Evolutionary conservation across 441 rosid genomes (phyloP), one percentile per base, ranked within the genome.

Genomic region (Gossypium davidsonii): DNA sequence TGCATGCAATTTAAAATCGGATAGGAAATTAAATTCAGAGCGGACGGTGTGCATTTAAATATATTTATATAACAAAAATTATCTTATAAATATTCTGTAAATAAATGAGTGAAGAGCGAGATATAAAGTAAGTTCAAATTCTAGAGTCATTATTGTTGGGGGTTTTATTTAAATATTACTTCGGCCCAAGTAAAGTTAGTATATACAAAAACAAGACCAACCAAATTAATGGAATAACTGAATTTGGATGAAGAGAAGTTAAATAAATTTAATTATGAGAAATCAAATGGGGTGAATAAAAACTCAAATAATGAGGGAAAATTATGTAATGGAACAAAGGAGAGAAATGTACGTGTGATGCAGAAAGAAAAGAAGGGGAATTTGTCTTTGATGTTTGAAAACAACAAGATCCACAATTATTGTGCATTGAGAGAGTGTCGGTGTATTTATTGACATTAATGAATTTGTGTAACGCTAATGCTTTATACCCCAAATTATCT

Each of bases 391-490:
- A 64, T 10, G 18, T 42, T 73, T 62, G 78, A 18, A 72, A 53
- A 31, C 17, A 58, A 57, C 31, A 52, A 7, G 57, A 74, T 73
- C 73, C 77, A 74, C 80, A 65, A 3, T 3, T 28, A 67, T 18
- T 11, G n/a, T 6, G 44, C 25, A 21, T 31, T 18, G 0, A 3
- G 51, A 23, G 49, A 80, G 78, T 77, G 85, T 82, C 85, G 85
- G 85, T 70, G 85, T 2, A 52, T 76, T 76, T 73, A 51, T 42
- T 39, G 10, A 7, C 37, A 6, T 15, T 63, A 4, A 18, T 62
- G 1, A n/a, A 0, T 26, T 4, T 4, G 34, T 31, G 34, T 4
- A 31, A 31, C 5, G 34, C 34, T 4, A 31, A 31, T 6, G 12
- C 7, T 9, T 60, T 34, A 62, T 9, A 37, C 6, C 20, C 6